phyloP scores from a whole-genome alignment of 1,284 basidiomycete genomes.

The Trichosporon coremiiforme region DNA sequence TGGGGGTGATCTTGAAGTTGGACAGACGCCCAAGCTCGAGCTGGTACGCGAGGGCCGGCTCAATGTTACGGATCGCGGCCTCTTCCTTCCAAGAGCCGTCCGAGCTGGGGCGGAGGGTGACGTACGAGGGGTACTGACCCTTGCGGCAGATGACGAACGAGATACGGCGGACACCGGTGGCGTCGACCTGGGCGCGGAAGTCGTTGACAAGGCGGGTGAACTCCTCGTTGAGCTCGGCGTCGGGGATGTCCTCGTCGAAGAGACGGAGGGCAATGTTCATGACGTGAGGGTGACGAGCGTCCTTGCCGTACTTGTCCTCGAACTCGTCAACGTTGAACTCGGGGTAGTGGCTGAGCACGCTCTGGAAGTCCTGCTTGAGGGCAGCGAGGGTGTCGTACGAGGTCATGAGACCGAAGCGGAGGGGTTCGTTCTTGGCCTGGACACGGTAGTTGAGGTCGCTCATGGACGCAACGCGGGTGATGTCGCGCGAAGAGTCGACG shows the following conservation, averaged over 20 bases:
- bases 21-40: conserved; percentile 94
- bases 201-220: conserved; percentile 76
- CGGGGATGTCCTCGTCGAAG: conserved; percentile 69
- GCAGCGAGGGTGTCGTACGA: conserved; percentile 78
- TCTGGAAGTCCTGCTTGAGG: conserved; percentile 71
- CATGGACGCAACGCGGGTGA: conserved; percentile 75
- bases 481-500: conserved; percentile 60
- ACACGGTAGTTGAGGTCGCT: conserved; percentile 92
- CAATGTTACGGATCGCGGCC: conserved; percentile 95
- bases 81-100: conserved; percentile 86
- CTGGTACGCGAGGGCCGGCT: conserved; percentile 97
- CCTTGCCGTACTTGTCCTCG: conserved; percentile 70
- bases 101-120: conserved; percentile 74
- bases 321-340: conserved; percentile 71
- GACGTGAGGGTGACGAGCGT: conserved; percentile 80
- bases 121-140: conserved; percentile 91
- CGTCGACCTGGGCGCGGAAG: conserved; percentile 65
- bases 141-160: conserved; percentile 90
- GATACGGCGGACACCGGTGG: conserved; percentile 84
- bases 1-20: conserved; percentile 93
- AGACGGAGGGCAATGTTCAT: conserved; percentile 89
- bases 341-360: conserved; percentile 64
- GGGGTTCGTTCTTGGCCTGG: conserved; percentile 75
- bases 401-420: conserved; percentile 83
- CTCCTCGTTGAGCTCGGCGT: conserved; percentile 75